Base-by-base conservation (phyloP, 1,284 basidiomycete species). In the Apiotrichum veenhuisii region DNA sequence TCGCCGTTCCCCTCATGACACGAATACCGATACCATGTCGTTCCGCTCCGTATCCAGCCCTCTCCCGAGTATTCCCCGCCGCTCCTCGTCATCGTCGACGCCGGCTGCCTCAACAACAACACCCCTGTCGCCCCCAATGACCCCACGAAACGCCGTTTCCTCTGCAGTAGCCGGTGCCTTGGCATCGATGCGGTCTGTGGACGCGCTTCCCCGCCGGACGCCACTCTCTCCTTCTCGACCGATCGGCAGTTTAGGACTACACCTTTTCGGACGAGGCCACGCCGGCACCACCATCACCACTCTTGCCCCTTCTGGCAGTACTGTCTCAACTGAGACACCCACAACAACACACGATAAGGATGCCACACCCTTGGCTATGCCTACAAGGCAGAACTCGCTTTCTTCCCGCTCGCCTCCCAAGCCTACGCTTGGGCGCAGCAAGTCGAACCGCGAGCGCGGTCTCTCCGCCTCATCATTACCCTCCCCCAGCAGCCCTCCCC, bases 41-140 rank as follows among this genome's bases (percentile, higher is more conserved):
- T 33, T 48, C 11, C 56, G 47, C 18, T 37, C 52, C 3, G n/a
- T 49, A 2, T 46, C 70, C 2, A 66, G 58, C 22, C 70, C 71
- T 2, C 69, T 75, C 67, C 68, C 71, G 20, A 64, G 66, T 20
- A 66, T 76, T 26, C 72, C 72, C 11, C 68, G 73, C n/a, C 70
- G 72, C 20, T 57, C 68, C 9, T 66, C 71, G 2, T 69, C 58
- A 23, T 36, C 44, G 3, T 7, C 54, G 2, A 15, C 50, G 11
- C 20, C 55, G 30, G 30, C 44, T 9, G 22, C 11, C 17, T 23
- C 14, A 46, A 38, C 40, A 48, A 43, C 41, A 41, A 8, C 11
- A 5, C 10, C 5, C 20, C n/a, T 11, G 22, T 22, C 41, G 33
- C 56, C 14, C 23, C n/a, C n/a, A n/a, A 46, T 11, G 25, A 11